Base-by-base conservation (phyloP, 2,329 filamentous ascomycete species). In the Aspergillus terreus region DNA sequence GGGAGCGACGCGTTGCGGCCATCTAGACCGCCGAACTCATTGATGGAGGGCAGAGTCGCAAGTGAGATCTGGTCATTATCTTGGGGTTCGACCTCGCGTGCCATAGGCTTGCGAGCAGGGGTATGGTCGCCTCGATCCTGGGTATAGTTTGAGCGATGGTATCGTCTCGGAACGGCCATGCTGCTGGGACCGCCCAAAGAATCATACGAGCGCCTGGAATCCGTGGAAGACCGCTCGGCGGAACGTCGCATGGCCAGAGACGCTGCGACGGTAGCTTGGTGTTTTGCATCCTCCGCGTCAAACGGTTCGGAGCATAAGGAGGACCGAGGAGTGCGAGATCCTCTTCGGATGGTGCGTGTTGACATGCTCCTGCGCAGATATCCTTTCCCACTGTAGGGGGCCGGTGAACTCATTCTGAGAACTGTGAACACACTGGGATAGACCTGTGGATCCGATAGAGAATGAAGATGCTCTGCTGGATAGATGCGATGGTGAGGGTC, bases 221-320 rank as follows among this genome's bases (percentile, higher is more conserved):
- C 63, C 1, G 52, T 57, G 1, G 66, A 66, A 0, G 60, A 62
- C 45, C 62, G 59, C 17, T 66, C 63, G 12, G 57, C 63, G 2
- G 67, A 69, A 25, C 71, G 65, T 33, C 62, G 64, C 73, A 76
- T 76, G 33, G 74, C 74, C 14, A 64, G 60, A 12, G 71, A 70
- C 6, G 74, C 74, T 41, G 74, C 74, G n/a, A 69, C 66, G 7
- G 69, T 63, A 15, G 73, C 73, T 54, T 72, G 71, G 14, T 58
- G 50, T 42, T 62, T 66, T 44, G 63, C 63, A 5, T 63, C 44
- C 9, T 68, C 64, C 7, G 65, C 56, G 46, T 71, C 63, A 17
- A 70, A 56, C 3, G 60, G 51, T 17, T 69, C 66, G 9, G 59
- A 50, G 19, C 56, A 32, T 25, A 58, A 46, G 40, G 60, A 55